Conservation (phyloP, 2,329 filamentous ascomycete species). For the Penicillium sclerotigenum region DNA sequence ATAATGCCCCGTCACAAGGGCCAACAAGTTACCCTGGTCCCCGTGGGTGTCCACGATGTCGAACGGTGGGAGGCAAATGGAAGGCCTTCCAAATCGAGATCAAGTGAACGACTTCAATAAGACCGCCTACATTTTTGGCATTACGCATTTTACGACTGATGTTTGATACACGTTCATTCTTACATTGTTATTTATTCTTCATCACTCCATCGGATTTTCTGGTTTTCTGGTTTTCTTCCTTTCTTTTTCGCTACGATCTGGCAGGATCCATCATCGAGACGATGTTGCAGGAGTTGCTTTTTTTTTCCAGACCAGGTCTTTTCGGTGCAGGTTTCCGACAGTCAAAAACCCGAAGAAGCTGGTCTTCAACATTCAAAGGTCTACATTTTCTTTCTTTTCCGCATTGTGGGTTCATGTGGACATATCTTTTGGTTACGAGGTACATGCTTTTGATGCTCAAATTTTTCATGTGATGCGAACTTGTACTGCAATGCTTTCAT, state of each 20-base stretch:
- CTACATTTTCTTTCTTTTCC: constrained; percentile 7
- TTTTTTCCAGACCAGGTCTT: constrained; percentile 12
- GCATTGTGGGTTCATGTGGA: constrained; percentile 7
- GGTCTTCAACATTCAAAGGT: constrained; percentile 21
- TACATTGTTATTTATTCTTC: constrained; percentile 9
- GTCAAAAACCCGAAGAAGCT: constrained; percentile 25
- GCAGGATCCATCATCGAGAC: constrained; percentile 4
- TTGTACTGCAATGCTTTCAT: constrained; percentile 12
- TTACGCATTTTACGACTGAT: constrained; percentile 34
- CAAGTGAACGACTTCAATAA: constrained; percentile 30
- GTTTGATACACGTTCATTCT: constrained; percentile 21
- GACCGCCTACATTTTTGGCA: constrained; percentile 13
- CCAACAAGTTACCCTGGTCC: constrained; percentile 40
- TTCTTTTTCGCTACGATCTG: constrained; percentile 1
- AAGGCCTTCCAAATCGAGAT: constrained; percentile 50
- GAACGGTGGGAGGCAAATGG: constrained; percentile 47
- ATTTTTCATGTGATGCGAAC: constrained; percentile 12
- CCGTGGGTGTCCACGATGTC: constrained; percentile 46
- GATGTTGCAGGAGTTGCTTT: constrained; percentile 14
- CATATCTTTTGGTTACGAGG: constrained; percentile 10
- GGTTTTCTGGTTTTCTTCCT: neutral
- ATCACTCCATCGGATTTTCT: neutral
- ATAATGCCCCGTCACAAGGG: constrained; percentile 20
- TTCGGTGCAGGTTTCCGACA: constrained; percentile 20
- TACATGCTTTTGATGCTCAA: constrained; percentile 8